A percentile compares a stretch with the other conserved stretches of the same genome.
phyloP scores from a whole-genome alignment of 352 stramenopile species.

The Globisporangium rhizosaccharum region DNA sequence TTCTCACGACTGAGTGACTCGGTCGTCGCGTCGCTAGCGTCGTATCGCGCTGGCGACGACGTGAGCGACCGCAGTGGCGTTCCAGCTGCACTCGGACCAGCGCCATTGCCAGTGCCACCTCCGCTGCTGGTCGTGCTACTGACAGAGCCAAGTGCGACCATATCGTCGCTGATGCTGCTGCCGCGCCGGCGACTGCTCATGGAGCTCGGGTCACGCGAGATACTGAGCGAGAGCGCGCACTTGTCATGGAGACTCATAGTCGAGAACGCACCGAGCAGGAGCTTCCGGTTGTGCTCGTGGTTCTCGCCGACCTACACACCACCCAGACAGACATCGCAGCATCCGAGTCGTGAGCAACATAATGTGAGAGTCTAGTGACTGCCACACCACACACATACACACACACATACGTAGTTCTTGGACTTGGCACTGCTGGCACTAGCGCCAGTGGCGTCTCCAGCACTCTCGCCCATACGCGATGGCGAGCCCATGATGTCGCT shows the following conservation, averaged over 20 bases:
- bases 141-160: neutral
- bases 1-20: conserved; percentile 23
- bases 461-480: conserved; percentile 28
- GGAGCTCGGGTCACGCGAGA: conserved; percentile 47
- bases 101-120: conserved; percentile 11
- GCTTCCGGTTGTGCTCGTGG: conserved; percentile 79
- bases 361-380: neutral
- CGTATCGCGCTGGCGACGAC: conserved; percentile 9
- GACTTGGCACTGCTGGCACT: conserved; percentile 24
- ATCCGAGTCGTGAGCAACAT: neutral
- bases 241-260: conserved; percentile 88
- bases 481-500: conserved; percentile 16
- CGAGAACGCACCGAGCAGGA: conserved; percentile 79
- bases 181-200: conserved; percentile 34
- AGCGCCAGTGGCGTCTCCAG: conserved; percentile 14
- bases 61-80: conserved; percentile 2
- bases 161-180: conserved; percentile 58
- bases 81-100: neutral
- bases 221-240: conserved; percentile 75
- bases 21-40: conserved; percentile 16
- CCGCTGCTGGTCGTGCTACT: conserved; percentile 18
- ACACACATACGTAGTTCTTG: conserved; percentile 43
- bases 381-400: conserved; percentile 3
- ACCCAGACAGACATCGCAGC: neutral
- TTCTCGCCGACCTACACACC: conserved; percentile 51